Evolutionary conservation across 192 early-diverging fungal species (phyloP).

Genomic region (Coemansia sp.): DNA sequence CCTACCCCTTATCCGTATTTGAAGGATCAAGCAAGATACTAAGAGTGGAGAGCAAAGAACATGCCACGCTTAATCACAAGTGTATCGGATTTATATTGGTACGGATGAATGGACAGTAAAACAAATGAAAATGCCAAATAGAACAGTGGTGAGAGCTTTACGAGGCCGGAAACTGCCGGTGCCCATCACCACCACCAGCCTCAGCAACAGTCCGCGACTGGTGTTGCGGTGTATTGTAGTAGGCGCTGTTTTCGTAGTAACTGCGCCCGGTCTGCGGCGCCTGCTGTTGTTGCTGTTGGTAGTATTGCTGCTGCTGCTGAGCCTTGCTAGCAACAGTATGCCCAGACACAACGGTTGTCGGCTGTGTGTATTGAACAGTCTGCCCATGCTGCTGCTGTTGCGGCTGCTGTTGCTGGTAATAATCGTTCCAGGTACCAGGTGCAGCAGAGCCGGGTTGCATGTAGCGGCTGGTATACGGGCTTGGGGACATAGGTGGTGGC

Average conservation of each 20-base stretch:
- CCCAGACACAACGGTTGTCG: neutral
- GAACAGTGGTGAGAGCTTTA: too few relatives aligned
- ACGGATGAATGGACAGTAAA: neutral
- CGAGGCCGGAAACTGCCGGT: neutral
- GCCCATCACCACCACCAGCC: neutral
- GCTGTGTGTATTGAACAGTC: conserved; percentile 4
- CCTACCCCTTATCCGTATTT: too few relatives aligned
- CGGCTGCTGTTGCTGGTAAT: conserved; percentile 29
- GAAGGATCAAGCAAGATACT: too few relatives aligned
- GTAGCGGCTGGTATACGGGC: conserved; percentile 7
- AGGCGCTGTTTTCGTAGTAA: conserved; percentile 30
- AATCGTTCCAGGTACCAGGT: conserved; percentile 18
- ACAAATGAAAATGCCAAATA: conserved; percentile 2
- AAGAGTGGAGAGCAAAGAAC: too few relatives aligned
- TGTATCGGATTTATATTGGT: too few relatives aligned
- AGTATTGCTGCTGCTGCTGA: conserved; percentile 1
- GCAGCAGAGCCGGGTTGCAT: conserved; percentile 2
- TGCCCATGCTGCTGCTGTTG: conserved; percentile 17
- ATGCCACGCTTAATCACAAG: too few relatives aligned
- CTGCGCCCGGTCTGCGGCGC: conserved; percentile 3
- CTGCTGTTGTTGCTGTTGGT: conserved; percentile 11
- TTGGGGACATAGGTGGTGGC: conserved; percentile 15
- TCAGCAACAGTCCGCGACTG: neutral
- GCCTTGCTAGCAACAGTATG: neutral
- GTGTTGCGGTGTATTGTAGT: conserved; percentile 21